Percentiles rank a stretch among this genome's conserved stretches.
phyloP scores from a whole-genome alignment of 2,329 filamentous ascomycete species.

The Paramyrothecium sp. region DNA sequence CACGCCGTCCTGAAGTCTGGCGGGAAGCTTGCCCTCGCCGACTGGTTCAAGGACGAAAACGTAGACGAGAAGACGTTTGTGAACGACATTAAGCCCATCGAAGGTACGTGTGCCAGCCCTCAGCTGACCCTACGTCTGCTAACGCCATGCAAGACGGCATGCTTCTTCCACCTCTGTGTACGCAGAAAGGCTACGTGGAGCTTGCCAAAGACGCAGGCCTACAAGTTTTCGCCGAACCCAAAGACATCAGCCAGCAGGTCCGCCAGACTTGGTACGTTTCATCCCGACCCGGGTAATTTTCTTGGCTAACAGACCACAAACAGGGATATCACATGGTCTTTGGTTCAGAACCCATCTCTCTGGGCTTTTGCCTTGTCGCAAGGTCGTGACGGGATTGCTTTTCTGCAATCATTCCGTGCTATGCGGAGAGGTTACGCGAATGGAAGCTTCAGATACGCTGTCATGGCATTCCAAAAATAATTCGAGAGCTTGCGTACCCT shows the following conservation, averaged over 20 bases:
- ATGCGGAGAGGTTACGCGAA: constrained; percentile 61
- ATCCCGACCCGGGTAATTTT: not conserved
- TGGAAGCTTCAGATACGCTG: constrained; percentile 56
- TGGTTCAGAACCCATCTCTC: constrained; percentile 57
- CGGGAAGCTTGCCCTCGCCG: constrained; percentile 55
- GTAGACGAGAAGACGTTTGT: constrained; percentile 42
- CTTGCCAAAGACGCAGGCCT: constrained; percentile 49
- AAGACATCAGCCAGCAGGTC: constrained; percentile 58
- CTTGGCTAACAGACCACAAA: not conserved
- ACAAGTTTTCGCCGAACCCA: constrained; percentile 40
- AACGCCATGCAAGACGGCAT: constrained; percentile 46
- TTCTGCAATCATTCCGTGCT: constrained; percentile 59
- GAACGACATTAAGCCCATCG: constrained; percentile 57
- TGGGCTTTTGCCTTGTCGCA: constrained; percentile 62
- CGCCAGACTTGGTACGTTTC: constrained; percentile 55
- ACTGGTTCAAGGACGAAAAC: constrained; percentile 58
- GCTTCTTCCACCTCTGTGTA: constrained; percentile 57
- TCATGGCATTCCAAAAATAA: constrained; percentile 54
- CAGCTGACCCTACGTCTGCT: not conserved
- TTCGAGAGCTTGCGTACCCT: no score
- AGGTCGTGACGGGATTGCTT: constrained; percentile 58
- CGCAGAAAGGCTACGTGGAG: constrained; percentile 50
- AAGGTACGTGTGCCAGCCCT: constrained; percentile 35
- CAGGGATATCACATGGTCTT: constrained; percentile 62
- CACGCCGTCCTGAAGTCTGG: constrained; percentile 44